Evolutionary conservation across 192 early-diverging fungal species (phyloP), one percentile per base, ranked within the genome.

Genomic region (Kickxella alabastrina): DNA sequence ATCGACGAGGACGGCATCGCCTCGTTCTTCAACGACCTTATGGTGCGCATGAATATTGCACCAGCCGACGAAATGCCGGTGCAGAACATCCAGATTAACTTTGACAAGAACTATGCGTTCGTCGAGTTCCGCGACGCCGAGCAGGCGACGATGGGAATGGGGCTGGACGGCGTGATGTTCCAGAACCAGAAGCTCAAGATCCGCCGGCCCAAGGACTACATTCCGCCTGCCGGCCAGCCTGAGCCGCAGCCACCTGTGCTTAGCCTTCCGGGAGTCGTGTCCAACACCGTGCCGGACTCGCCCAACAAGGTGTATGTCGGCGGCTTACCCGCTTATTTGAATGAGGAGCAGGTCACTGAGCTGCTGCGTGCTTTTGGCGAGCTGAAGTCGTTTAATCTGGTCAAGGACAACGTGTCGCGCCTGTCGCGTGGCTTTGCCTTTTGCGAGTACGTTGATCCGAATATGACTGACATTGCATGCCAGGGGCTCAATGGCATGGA

Each of bases 71-170:
- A 86, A 26, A 41, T 79, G 35, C 85, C 88, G 0, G 89, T 92
- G 14, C 74, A 87, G 14, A 80, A 83, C 25, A 87, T 88, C 15
- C 90, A 95, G 62, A 88, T 97, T 38, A 92, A 94, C 63, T 79
- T 82, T 31, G 94, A 97, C n/a, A 93, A 93, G 66, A 88, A 88
- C 57, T 97, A 92, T 77, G 92, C 93, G 13, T 96, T 97, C 82
- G 82, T 94, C 15, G 95, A 99, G 89, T 93, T 99, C 65, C 80
- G 87, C 36, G 78, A 87, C 10, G 80, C 87, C 4, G 91, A 95
- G 43, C 88, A 94, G 78, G 92, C 92, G 1, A 92, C 91, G 6
- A 80, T 80, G 21, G 95, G 88, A 9, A 87, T 99, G 85, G 83
- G 90, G 17, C 83, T 99, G 62, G 96, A 99, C 63, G 93, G 93